Conservation (phyloP, 1,284 basidiomycete species). For the Rhodotorula sp. region DNA sequence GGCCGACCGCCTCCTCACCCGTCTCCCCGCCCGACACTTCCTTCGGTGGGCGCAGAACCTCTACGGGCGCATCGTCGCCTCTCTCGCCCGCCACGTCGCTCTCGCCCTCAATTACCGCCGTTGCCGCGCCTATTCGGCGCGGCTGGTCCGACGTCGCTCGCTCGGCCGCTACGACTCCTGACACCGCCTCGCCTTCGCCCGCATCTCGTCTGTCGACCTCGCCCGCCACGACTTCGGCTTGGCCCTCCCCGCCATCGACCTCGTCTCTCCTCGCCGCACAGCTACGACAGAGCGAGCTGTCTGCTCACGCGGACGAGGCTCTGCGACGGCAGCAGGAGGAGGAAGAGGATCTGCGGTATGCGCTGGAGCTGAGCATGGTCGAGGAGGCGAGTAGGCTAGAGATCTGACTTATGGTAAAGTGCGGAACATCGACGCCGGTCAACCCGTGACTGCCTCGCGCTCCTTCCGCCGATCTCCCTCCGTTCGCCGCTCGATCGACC, state of each 20-base stretch:
- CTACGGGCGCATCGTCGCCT: not conserved
- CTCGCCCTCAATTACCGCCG: not conserved
- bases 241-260: constrained; percentile 3
- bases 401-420: not conserved
- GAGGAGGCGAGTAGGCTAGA: constrained; percentile 34
- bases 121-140: constrained; percentile 4
- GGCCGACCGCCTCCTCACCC: constrained; percentile 20
- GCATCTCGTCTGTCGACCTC: not conserved
- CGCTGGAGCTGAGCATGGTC: constrained; percentile 41
- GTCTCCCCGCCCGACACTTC: not conserved
- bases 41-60: not conserved
- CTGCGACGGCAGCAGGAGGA: constrained; percentile 21
- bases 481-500: too few species aligned
- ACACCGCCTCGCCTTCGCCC: not conserved
- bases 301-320: constrained; percentile 3
- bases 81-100: not conserved
- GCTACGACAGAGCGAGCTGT: constrained; percentile 1
- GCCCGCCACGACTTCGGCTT: not conserved
- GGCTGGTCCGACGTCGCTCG: constrained; percentile 35
- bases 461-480: too few species aligned
- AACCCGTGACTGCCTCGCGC: too few species aligned
- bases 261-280: constrained; percentile 18
- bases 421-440: too few species aligned
- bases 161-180: not conserved
- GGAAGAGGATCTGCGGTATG: constrained; percentile 42